Percentiles rank a stretch among this genome's conserved stretches.
phyloP scores from a whole-genome alignment of 2,329 filamentous ascomycete genomes.

The Colletotrichum australisinense region DNA sequence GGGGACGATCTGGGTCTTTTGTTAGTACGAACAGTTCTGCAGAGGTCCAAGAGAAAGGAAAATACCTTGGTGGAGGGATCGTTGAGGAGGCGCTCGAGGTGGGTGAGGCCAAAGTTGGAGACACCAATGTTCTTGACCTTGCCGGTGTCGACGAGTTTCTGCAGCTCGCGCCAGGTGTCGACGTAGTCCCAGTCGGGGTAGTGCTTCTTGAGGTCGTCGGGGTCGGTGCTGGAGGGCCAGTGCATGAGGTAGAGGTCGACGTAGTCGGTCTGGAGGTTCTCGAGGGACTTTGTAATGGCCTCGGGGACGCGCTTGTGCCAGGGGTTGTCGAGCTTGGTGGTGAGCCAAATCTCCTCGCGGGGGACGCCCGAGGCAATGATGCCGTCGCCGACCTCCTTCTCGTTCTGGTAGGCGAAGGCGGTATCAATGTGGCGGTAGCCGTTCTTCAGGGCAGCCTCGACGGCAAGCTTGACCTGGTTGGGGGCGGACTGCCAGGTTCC shows the following conservation, averaged over 20 bases:
- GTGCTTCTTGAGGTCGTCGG: conserved; percentile 73
- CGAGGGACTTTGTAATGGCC: conserved; percentile 69
- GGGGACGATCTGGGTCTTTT: conserved; percentile 57
- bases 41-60: not conserved
- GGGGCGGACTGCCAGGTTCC: conserved; percentile 84
- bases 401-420: conserved; percentile 83
- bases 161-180: conserved; percentile 81
- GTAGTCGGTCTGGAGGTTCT: conserved; percentile 72
- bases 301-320: conserved; percentile 78
- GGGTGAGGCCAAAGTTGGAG: conserved; percentile 86
- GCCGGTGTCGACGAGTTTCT: conserved; percentile 75
- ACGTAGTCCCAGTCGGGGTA: conserved; percentile 84
- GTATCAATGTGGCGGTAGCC: conserved; percentile 85
- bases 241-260: conserved; percentile 80
- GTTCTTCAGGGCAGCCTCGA: conserved; percentile 73
- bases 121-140: conserved; percentile 86
- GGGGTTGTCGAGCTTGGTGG: conserved; percentile 86
- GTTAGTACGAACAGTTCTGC: not conserved
- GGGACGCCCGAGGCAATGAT: conserved; percentile 73
- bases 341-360: conserved; percentile 76
- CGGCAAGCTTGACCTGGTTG: conserved; percentile 76
- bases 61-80: conserved; percentile 71
- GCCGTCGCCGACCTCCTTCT: conserved; percentile 73
- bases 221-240: conserved; percentile 75
- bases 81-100: conserved; percentile 81